Evolutionary conservation across 2,329 filamentous ascomycete species (phyloP), one percentile per base, ranked within the genome.

Genomic region (Aplosporella prunicola): DNA sequence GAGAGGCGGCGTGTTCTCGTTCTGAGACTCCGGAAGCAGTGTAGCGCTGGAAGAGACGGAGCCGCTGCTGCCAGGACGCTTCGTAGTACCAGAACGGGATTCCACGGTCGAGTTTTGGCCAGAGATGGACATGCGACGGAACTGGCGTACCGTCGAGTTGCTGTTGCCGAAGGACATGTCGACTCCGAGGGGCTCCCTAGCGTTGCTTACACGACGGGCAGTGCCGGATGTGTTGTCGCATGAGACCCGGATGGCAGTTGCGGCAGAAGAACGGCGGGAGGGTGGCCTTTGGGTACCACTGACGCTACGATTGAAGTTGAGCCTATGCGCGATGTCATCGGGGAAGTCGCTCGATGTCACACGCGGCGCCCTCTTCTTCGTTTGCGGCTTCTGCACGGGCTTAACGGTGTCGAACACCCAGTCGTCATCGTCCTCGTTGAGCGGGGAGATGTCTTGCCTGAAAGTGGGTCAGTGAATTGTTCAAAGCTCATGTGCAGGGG

Each of bases 401-500:
- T 84, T 91, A 53, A 96, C 78, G 0, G 89, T 96, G 53, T 95
- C 89, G 55, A 96, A 96, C 2, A 93, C 81, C 89, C 89, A 96
- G 46, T 84, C 88, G 45, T 94, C 86, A 11, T 83, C 71, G 5
- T 87, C 80, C 24, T 75, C 68, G 47, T 69, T 26, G 4, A 26
- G 5, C 2, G 75, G 70, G 2, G 74, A 70, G 37, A 93, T 73
- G 7, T 75, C 79, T 49, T 81, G 76, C 32, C 69, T 74, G 40
- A 5, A n/a, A 10, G 31, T 18, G 16, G 49, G 22, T 35, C 9
- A 42, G 27, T 7, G 14, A 18, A 6, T 8, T n/a, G n/a, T n/a
- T n/a, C n/a, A n/a, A n/a, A n/a, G n/a, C n/a, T 4, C 6, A 11
- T 6, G 4, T 9, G 3, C 3, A 22, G 9, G 13, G 9, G 8